Percentiles rank a stretch among this genome's conserved stretches.
Conservation (phyloP, 352 stramenopile species). For the Pythium coloratum region DNA sequence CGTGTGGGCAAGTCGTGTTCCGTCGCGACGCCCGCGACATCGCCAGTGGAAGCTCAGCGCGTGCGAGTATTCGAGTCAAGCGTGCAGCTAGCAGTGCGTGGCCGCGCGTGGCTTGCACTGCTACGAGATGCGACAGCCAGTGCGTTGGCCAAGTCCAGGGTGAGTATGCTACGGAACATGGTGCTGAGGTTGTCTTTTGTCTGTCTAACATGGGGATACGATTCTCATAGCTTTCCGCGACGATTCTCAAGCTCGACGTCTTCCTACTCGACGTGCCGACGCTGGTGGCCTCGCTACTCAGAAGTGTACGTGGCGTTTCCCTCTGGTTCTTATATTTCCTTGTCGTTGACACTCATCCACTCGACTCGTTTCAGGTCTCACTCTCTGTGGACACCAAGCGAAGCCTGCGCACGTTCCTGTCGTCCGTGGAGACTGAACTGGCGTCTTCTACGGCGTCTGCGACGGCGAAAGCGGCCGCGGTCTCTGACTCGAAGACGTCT, state of each 20-base stretch:
- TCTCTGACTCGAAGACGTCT: not conserved
- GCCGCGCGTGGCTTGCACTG: constrained; percentile 22
- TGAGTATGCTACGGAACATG: not conserved
- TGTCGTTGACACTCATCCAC: not conserved
- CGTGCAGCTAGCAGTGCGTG: constrained; percentile 14
- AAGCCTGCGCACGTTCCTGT: not conserved
- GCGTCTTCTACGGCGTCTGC: not conserved
- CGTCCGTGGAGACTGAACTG: not conserved
- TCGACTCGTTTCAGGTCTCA: not conserved
- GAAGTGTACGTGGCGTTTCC: constrained; percentile 14
- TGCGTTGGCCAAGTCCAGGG: constrained; percentile 19
- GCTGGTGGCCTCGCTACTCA: constrained; percentile 17
- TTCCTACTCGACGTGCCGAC: constrained; percentile 31
- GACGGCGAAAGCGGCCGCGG: not conserved
- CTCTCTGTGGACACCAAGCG: not conserved
- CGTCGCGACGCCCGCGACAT: not conserved
- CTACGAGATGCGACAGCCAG: constrained; percentile 19
- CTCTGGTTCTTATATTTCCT: not conserved
- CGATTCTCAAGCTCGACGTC: constrained; percentile 34
- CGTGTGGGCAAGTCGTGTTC: constrained; percentile 13
- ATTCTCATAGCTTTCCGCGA: constrained; percentile 20
- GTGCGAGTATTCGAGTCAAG: constrained; percentile 21
- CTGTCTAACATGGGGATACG: not conserved
- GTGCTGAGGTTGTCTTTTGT: not conserved
- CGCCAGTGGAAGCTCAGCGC: not conserved